These are phyloP conservation scores for Microcera coccophila DNA, from an alignment of 2,329 filamentous ascomycete species.

Conservation along the genomic window DNA sequence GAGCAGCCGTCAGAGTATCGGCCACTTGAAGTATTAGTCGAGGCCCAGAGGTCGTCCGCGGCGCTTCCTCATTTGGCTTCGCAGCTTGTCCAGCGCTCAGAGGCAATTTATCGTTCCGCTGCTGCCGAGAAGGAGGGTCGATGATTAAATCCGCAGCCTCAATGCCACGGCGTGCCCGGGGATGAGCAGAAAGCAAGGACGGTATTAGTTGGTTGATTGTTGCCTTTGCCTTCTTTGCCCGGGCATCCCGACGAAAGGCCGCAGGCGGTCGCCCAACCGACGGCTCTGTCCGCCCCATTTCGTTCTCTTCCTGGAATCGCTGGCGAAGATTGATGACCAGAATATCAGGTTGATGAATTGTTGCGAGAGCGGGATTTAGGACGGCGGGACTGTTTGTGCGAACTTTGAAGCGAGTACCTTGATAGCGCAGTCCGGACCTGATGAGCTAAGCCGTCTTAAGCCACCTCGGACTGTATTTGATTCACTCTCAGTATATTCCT, in stretches of 20 bases:
- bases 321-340: too few species aligned
- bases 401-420: too few species aligned
- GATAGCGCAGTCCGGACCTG: too few species aligned
- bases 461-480: too few species aligned
- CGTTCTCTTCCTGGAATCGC: too few species aligned
- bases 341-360: too few species aligned
- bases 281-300: constrained; percentile 26
- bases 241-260: constrained; percentile 31
- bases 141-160: constrained; percentile 48
- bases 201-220: constrained; percentile 60
- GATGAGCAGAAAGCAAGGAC: constrained; percentile 48
- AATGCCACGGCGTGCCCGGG: constrained; percentile 52
- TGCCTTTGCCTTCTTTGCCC: constrained; percentile 53
- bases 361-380: too few species aligned
- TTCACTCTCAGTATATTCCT: too few species aligned
- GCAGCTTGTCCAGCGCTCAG: background rate
- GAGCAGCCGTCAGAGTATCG: constrained; percentile 53
- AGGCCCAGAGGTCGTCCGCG: constrained; percentile 12
- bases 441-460: too few species aligned
- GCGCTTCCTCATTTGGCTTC: background rate
- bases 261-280: constrained; percentile 21
- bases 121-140: constrained; percentile 22
- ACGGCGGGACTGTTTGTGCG: too few species aligned
- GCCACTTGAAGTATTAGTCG: constrained; percentile 44
- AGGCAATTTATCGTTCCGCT: background rate